These are phyloP conservation scores for Populus pruinosa DNA, from an alignment of 345 rosid genomes.

Conservation along the genomic window DNA sequence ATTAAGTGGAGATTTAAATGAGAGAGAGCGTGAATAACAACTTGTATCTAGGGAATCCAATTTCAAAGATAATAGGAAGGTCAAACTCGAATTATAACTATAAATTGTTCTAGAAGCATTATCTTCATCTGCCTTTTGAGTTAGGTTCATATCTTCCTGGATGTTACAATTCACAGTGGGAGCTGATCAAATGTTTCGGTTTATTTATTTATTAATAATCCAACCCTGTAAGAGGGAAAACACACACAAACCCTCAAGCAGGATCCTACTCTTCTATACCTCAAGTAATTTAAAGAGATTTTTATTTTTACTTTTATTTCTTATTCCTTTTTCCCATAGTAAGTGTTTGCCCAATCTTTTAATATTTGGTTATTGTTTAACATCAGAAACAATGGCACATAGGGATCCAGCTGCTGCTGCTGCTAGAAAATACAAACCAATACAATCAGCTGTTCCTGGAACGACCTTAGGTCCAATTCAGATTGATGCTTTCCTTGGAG, in stretches of 20 bases:
- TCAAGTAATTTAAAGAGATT: neutral
- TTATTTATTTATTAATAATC: neutral
- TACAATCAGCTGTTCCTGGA: conserved; percentile 98
- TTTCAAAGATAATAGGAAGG: neutral
- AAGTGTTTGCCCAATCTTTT: conserved; percentile 2
- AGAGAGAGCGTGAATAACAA: neutral
- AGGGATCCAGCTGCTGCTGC: conserved; percentile 92
- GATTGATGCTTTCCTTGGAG: conserved; percentile 86
- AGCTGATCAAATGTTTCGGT: neutral
- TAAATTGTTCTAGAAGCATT: too few species aligned
- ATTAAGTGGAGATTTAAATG: neutral
- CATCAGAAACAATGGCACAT: conserved; percentile 69
- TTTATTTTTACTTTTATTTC: too few species aligned
- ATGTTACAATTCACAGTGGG: neutral
- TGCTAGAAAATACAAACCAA: conserved; percentile 80
- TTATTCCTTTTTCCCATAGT: neutral
- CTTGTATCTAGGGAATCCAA: neutral
- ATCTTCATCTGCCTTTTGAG: too few species aligned
- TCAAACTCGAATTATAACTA: too few species aligned
- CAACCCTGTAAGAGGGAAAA: neutral
- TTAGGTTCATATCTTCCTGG: too few species aligned
- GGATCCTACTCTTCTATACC: neutral
- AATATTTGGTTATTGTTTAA: neutral
- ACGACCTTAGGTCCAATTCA: conserved; percentile 94
- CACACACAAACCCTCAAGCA: neutral